Conservation (phyloP, 1,139 yeast species). For the Diutina scorzettiae region DNA sequence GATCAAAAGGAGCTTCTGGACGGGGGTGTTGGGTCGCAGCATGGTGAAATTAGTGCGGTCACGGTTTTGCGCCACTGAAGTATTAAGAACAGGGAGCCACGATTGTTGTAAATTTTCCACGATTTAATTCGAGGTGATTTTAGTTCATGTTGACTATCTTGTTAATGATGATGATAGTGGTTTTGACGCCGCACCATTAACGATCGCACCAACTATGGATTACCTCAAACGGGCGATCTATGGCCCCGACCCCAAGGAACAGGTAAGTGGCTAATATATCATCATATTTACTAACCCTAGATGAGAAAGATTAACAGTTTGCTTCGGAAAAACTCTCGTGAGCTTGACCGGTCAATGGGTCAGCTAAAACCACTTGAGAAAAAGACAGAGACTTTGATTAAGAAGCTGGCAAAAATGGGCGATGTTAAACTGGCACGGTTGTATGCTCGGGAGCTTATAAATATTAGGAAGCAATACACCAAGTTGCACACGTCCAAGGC, state of each 20-base stretch:
- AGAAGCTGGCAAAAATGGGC: constrained; percentile 63
- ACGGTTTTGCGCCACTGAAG: too few species aligned
- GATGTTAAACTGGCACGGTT: constrained; percentile 65
- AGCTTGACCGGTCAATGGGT: constrained; percentile 61
- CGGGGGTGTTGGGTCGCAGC: constrained; percentile 5
- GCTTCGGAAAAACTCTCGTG: constrained; percentile 75
- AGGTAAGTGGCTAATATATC: constrained; percentile 25
- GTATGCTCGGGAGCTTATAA: constrained; percentile 74
- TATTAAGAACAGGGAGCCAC: too few species aligned
- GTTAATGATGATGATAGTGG: too few species aligned
- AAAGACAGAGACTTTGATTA: constrained; percentile 69
- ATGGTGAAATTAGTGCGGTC: neutral
- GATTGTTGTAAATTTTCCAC: too few species aligned
- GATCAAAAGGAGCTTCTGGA: constrained; percentile 16
- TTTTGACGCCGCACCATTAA: too few species aligned
- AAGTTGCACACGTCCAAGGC: constrained; percentile 75
- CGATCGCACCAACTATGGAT: constrained; percentile 38
- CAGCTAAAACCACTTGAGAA: constrained; percentile 54
- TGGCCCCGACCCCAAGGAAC: constrained; percentile 96
- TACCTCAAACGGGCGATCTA: constrained; percentile 72
- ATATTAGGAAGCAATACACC: constrained; percentile 61
- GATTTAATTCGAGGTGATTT: too few species aligned
- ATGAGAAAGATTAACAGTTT: constrained; percentile 74
- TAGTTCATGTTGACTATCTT: too few species aligned
- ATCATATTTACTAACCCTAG: constrained; percentile 15